Percentiles rank a stretch among this genome's conserved stretches.
Conservation (phyloP, 225 moss, liverwort and hornwort genomes). For the Polytrichum formosum region DNA sequence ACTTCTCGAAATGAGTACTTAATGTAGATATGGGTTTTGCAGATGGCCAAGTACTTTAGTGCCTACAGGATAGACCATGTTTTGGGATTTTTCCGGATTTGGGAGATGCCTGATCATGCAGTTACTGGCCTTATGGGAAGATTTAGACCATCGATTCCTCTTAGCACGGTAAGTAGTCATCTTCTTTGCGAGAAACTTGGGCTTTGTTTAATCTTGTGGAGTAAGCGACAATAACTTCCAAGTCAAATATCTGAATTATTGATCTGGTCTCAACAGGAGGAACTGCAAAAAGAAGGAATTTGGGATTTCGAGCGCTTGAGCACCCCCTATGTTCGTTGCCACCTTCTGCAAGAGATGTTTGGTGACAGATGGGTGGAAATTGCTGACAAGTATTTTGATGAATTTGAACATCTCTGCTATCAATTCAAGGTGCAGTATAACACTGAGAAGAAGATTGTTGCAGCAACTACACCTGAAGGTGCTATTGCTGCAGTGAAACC, state of each 20-base stretch:
- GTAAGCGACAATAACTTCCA: no score
- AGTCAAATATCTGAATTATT: neutral
- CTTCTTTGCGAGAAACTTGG: neutral
- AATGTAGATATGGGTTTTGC: neutral
- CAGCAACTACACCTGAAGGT: conserved; percentile 49
- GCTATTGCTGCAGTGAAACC: conserved; percentile 34
- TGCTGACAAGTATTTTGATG: conserved; percentile 75
- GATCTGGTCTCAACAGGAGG: conserved; percentile 32
- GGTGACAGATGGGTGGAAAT: conserved; percentile 79
- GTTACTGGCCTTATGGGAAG: conserved; percentile 82
- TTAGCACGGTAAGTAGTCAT: conserved; percentile 60
- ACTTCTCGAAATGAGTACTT: no score
- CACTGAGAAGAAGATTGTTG: conserved; percentile 75
- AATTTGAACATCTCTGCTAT: conserved; percentile 78
- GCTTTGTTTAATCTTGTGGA: no score
- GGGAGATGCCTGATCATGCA: conserved; percentile 95
- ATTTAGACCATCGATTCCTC: conserved; percentile 84
- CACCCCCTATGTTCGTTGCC: conserved; percentile 86
- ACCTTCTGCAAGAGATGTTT: conserved; percentile 70
- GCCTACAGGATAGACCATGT: conserved; percentile 92
- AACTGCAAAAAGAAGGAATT: conserved; percentile 74
- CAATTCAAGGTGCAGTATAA: conserved; percentile 77
- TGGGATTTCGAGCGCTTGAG: conserved; percentile 87
- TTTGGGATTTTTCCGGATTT: conserved; percentile 90
- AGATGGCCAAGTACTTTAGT: conserved; percentile 96